Percentiles rank a stretch among this genome's conserved stretches.
Conservation (phyloP, 1,139 yeast genomes). For the Williopsis jadinii region DNA sequence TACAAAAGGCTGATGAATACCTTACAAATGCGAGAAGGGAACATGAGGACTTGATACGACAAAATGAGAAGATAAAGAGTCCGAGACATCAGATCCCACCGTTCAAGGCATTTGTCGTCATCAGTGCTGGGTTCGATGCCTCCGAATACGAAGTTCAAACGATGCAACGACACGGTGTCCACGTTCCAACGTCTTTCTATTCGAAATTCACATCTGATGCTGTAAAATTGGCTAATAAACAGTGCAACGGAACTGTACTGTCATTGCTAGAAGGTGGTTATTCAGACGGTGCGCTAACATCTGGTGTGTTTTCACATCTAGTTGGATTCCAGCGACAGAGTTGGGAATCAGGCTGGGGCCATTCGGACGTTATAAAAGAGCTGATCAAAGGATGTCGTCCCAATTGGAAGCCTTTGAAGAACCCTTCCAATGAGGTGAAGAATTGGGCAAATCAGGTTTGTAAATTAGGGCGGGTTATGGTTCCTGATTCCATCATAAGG, state of each 20-base stretch:
- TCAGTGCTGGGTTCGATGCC: constrained; percentile 88
- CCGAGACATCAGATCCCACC: constrained; percentile 34
- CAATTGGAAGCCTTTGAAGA: constrained; percentile 52
- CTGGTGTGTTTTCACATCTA: constrained; percentile 76
- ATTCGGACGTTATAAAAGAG: constrained; percentile 57
- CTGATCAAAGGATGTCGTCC: constrained; percentile 64
- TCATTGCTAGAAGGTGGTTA: constrained; percentile 85
- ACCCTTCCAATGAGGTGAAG: constrained; percentile 37
- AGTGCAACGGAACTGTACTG: constrained; percentile 54
- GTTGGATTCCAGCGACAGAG: constrained; percentile 53
- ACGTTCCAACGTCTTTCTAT: constrained; percentile 79
- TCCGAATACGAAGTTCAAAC: constrained; percentile 75
- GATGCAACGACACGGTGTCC: constrained; percentile 83
- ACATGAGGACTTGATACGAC: constrained; percentile 25
- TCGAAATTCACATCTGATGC: constrained; percentile 70
- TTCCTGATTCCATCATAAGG: constrained; percentile 35
- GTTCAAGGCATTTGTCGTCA: constrained; percentile 63
- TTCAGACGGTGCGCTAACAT: constrained; percentile 73
- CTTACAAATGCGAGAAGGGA: constrained; percentile 43
- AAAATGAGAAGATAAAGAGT: constrained; percentile 26
- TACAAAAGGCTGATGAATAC: constrained; percentile 65
- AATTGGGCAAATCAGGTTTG: constrained; percentile 67
- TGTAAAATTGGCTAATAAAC: constrained; percentile 54
- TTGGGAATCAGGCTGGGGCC: constrained; percentile 64
- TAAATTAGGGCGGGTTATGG: constrained; percentile 58